Percentiles rank a stretch among this genome's conserved stretches.
phyloP scores from a whole-genome alignment of 129 eudicot species.

The Tanacetum coccineum region DNA sequence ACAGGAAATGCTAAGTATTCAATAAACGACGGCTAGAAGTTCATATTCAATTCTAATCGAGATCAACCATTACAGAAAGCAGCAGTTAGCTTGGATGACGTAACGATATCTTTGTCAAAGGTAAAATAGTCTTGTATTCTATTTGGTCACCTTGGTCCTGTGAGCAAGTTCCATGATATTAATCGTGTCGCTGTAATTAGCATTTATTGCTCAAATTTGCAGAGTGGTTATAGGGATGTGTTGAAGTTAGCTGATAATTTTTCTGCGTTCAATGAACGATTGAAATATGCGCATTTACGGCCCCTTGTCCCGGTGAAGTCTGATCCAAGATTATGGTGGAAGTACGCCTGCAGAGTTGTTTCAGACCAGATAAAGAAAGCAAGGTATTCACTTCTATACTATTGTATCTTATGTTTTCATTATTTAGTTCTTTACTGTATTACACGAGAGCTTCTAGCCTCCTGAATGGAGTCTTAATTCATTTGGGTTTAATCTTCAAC shows the following conservation, averaged over 20 bases:
- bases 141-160: slow-evolving; percentile 12
- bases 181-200: neutral
- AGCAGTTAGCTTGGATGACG: slow-evolving; percentile 78
- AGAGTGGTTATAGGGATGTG: slow-evolving; percentile 89
- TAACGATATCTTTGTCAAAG: slow-evolving; percentile 89
- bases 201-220: slow-evolving; percentile 22
- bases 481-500: slow-evolving; percentile 8
- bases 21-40: too few species aligned
- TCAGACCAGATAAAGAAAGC: slow-evolving; percentile 83
- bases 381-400: slow-evolving; percentile 43
- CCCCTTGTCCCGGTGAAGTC: slow-evolving; percentile 74
- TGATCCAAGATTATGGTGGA: slow-evolving; percentile 94
- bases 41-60: slow-evolving; percentile 43
- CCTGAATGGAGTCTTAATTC: slow-evolving; percentile 6
- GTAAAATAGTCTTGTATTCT: slow-evolving; percentile 32
- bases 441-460: slow-evolving; percentile 1
- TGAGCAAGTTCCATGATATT: slow-evolving; percentile 9
- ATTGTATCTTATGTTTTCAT: slow-evolving; percentile 11
- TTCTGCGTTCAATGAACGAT: slow-evolving; percentile 80
- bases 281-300: slow-evolving; percentile 83
- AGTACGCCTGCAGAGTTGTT: slow-evolving; percentile 64
- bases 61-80: slow-evolving; percentile 81
- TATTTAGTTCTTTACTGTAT: neutral
- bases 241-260: slow-evolving; percentile 92
- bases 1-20: slow-evolving; percentile 83